Evolutionary conservation across 257 asterid species (phyloP).

Genomic region (Solanum gandarillasii): DNA sequence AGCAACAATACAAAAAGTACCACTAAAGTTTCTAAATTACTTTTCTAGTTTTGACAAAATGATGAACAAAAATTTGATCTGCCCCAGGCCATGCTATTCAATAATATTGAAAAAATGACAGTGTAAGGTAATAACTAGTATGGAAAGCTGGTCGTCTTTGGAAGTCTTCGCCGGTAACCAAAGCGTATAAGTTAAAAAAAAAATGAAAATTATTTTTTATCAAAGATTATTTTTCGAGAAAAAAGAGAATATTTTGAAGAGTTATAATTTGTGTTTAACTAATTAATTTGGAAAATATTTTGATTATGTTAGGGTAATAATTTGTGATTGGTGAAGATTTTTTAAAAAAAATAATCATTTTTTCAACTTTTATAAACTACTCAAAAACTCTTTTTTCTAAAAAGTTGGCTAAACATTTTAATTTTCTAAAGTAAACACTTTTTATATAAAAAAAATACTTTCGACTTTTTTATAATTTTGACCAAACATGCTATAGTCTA

Average conservation of each 20-base stretch:
- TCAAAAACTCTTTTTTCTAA: not conserved
- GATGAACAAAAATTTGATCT: not conserved
- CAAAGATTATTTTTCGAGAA: too few species aligned
- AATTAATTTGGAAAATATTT: not conserved
- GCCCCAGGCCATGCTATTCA: too few species aligned
- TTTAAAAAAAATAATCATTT: too few species aligned
- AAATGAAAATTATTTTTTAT: too few species aligned
- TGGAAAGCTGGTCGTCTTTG: too few species aligned
- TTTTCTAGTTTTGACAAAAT: not conserved
- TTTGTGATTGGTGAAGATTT: not conserved
- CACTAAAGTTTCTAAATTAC: not conserved
- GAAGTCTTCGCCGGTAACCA: too few species aligned
- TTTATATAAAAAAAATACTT: not conserved
- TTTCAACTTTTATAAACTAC: not conserved
- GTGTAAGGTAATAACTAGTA: too few species aligned
- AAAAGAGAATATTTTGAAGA: too few species aligned
- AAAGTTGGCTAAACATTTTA: not conserved
- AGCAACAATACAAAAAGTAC: not conserved
- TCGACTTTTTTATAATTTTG: not conserved
- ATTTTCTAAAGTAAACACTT: not conserved
- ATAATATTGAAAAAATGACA: too few species aligned
- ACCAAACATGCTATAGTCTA: not conserved
- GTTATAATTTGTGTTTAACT: too few species aligned
- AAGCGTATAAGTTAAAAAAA: too few species aligned
- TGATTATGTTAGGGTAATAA: not conserved